phyloP scores from a whole-genome alignment of 1,284 basidiomycete genomes.

The Neotropicomus parvogracilis region DNA sequence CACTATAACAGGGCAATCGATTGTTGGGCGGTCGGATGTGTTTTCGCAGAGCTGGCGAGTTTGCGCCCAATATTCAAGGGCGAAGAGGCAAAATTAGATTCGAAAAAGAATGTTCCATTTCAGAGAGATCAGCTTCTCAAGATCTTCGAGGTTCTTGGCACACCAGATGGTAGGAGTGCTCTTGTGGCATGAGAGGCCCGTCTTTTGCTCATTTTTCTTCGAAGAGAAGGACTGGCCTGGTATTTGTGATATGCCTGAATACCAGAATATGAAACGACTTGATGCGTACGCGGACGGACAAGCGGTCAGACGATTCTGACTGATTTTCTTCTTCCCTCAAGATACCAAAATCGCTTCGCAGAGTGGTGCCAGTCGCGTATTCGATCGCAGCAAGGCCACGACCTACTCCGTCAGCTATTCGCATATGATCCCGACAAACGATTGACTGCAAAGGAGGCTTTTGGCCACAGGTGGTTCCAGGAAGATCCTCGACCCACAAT shows the following conservation, averaged over 20 bases:
- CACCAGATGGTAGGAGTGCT: slow-evolving; percentile 66
- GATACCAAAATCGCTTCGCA: slow-evolving; percentile 62
- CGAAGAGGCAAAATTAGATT: slow-evolving; percentile 95
- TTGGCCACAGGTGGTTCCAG: slow-evolving; percentile 79
- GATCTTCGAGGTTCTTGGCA: slow-evolving; percentile 93
- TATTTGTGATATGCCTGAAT: slow-evolving; percentile 86
- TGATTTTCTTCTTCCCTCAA: slow-evolving; percentile 29
- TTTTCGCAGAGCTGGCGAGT: slow-evolving; percentile 92
- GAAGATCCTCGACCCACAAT: slow-evolving; percentile 72
- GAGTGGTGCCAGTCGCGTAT: slow-evolving; percentile 79
- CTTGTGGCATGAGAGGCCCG: not conserved
- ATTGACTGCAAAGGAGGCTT: slow-evolving; percentile 77
- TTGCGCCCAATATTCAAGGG: slow-evolving; percentile 98
- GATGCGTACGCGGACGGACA: slow-evolving; percentile 54
- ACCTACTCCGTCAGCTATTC: slow-evolving; percentile 82
- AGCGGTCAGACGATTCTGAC: not conserved
- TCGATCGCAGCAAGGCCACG: slow-evolving; percentile 63
- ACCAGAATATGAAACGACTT: slow-evolving; percentile 76
- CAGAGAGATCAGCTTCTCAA: slow-evolving; percentile 92
- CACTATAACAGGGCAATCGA: slow-evolving; percentile 97
- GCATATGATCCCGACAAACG: slow-evolving; percentile 88
- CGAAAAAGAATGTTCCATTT: slow-evolving; percentile 90
- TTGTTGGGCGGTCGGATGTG: slow-evolving; percentile 95
- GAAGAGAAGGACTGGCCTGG: slow-evolving; percentile 84
- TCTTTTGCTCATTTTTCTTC: slow-evolving; percentile 2